Conservation (phyloP, 129 eudicot species). For the Helianthus tuberosus region DNA sequence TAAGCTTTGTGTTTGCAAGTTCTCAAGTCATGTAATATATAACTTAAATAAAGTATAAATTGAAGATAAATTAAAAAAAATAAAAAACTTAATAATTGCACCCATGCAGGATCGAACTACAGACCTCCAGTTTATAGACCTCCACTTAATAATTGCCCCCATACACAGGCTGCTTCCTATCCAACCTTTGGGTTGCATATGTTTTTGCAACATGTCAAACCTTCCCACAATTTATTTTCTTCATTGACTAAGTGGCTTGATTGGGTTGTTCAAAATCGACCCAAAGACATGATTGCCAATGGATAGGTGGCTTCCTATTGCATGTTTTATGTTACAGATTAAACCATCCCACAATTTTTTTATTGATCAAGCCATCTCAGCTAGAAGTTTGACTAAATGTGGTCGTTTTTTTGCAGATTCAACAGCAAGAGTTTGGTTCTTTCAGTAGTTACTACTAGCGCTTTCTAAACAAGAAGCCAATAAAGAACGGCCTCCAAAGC, state of each 20-base stretch:
- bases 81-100: conserved; percentile 27
- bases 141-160: neutral
- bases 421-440: conserved; percentile 79
- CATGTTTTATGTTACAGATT: too few relatives aligned
- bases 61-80: too few relatives aligned
- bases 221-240: too few relatives aligned
- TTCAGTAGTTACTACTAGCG: conserved; percentile 67
- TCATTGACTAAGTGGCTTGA: too few relatives aligned
- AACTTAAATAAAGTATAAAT: too few relatives aligned
- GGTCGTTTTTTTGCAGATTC: conserved; percentile 43
- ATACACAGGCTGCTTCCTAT: conserved; percentile 2
- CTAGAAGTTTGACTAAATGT: conserved; percentile 7
- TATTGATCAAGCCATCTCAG: too few relatives aligned
- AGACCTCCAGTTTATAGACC: conserved; percentile 97
- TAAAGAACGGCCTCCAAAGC: conserved; percentile 67
- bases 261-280: too few relatives aligned
- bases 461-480: conserved; percentile 59
- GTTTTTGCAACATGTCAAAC: too few relatives aligned
- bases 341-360: conserved; percentile 5
- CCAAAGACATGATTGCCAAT: too few relatives aligned
- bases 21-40: too few relatives aligned
- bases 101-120: conserved; percentile 99
- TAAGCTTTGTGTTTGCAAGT: neutral
- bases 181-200: conserved; percentile 6
- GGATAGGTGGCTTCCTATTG: too few relatives aligned